A percentile compares a stretch with the other conserved stretches of the same genome.
These are phyloP conservation scores for Cryphonectria radicalis DNA, from an alignment of 2,329 filamentous ascomycete species.

Conservation along the genomic window DNA sequence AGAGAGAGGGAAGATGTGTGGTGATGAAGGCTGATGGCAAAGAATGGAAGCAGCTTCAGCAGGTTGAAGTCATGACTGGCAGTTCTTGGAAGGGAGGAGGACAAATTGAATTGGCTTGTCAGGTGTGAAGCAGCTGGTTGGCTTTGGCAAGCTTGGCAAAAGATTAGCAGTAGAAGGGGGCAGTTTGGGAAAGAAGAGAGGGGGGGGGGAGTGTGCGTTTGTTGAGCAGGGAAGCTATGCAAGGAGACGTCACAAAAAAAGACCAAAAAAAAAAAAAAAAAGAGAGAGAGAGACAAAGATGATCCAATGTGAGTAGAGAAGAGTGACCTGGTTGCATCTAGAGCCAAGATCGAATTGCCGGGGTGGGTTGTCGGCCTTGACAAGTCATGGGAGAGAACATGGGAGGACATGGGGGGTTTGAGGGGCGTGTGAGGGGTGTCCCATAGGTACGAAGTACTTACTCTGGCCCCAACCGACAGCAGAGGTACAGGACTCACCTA, in stretches of 20 bases:
- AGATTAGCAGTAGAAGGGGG: not conserved
- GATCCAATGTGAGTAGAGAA: not conserved
- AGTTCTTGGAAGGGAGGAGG: not conserved
- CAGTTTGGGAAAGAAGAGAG: not conserved
- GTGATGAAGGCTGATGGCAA: not conserved
- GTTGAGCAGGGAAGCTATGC: not conserved
- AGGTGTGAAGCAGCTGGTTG: not conserved
- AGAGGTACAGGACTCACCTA: not conserved
- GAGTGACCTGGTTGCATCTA: not conserved
- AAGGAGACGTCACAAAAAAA: not conserved
- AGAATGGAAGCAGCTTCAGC: not conserved
- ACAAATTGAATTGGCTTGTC: not conserved
- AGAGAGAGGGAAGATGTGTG: not conserved
- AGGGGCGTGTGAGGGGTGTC: not conserved
- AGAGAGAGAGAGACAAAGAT: not conserved
- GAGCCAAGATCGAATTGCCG: not conserved
- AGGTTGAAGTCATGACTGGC: not conserved
- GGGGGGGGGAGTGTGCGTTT: not conserved
- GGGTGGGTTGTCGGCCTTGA: not conserved
- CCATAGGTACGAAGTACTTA: not conserved
- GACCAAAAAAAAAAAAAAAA: not conserved
- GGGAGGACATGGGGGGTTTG: not conserved
- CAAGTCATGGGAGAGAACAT: not conserved
- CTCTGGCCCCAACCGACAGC: not conserved
- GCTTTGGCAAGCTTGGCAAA: not conserved